Conservation (phyloP, 1,284 basidiomycete species). For the Rhodotorula sp. region DNA sequence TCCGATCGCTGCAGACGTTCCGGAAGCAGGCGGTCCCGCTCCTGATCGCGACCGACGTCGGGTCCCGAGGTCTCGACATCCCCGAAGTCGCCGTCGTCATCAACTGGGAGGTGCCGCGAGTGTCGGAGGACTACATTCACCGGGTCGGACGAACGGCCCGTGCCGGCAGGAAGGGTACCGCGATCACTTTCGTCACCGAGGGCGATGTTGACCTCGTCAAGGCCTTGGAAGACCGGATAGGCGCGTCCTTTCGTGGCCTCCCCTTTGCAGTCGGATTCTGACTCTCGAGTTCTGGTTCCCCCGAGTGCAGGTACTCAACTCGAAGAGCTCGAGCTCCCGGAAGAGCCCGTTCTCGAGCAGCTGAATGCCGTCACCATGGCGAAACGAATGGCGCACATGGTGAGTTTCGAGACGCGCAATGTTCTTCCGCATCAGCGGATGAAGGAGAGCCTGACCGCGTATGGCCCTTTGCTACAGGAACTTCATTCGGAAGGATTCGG, state of each 20-base stretch:
- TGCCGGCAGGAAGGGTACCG: constrained; percentile 83
- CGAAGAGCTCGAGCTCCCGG: constrained; percentile 69
- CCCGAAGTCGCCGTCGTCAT: constrained; percentile 97
- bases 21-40: constrained; percentile 84
- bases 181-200: constrained; percentile 93
- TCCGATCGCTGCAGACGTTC: constrained; percentile 82
- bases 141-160: constrained; percentile 80
- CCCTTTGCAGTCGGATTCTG: constrained; percentile 1
- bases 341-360: constrained; percentile 78
- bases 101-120: constrained; percentile 95
- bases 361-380: constrained; percentile 87
- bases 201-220: constrained; percentile 82
- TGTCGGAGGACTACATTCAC: constrained; percentile 64
- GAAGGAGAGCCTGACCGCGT: neutral
- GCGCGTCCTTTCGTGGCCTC: constrained; percentile 54
- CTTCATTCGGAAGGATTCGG: constrained; percentile 90
- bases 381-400: constrained; percentile 91
- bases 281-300: too few relatives aligned
- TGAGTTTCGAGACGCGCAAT: constrained; percentile 50
- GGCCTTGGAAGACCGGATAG: constrained; percentile 80
- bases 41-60: constrained; percentile 91
- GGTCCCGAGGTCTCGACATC: constrained; percentile 93
- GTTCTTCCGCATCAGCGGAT: too few relatives aligned
- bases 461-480: constrained; percentile 57
- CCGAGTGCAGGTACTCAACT: constrained; percentile 64